A percentile compares a stretch with the other conserved stretches of the same genome.
Evolutionary conservation across 768 basidiomycete species (phyloP).

Genomic region (Tricholoma flavovirens): DNA sequence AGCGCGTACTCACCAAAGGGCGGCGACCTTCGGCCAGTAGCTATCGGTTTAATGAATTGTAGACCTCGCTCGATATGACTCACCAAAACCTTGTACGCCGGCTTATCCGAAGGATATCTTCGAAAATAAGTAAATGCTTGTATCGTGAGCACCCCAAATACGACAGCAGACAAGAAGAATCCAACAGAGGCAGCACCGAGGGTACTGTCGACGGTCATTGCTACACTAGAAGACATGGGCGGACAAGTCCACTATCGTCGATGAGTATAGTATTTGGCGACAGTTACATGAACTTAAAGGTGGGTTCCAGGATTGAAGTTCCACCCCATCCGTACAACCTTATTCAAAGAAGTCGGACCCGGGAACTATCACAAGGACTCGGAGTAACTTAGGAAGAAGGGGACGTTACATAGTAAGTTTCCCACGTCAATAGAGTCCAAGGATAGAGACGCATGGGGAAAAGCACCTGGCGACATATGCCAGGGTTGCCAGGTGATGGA

Average conservation of each 20-base stretch:
- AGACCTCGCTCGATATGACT: slow-evolving; percentile 6
- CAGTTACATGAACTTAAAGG: not conserved
- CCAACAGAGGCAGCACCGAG: slow-evolving; percentile 37
- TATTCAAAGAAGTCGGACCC: not conserved
- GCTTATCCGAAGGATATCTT: slow-evolving; percentile 31
- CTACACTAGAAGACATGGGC: not conserved
- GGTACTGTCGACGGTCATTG: slow-evolving; percentile 24
- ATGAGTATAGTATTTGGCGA: not conserved
- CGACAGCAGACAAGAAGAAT: slow-evolving; percentile 32
- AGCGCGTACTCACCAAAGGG: slow-evolving; percentile 20
- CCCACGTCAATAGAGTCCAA: too few relatives aligned
- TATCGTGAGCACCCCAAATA: slow-evolving; percentile 35
- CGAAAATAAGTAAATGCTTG: slow-evolving; percentile 34
- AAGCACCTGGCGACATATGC: too few relatives aligned
- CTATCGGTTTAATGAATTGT: not conserved
- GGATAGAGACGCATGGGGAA: too few relatives aligned
- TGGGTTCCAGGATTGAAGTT: not conserved
- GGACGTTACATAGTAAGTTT: too few relatives aligned
- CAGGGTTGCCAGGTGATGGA: too few relatives aligned
- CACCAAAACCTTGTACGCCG: slow-evolving; percentile 30
- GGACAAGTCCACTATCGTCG: not conserved
- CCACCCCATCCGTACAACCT: not conserved
- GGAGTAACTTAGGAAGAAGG: too few relatives aligned
- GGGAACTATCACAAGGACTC: too few relatives aligned
- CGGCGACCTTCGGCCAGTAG: slow-evolving; percentile 19